A percentile compares a stretch with the other conserved stretches of the same genome.
These are phyloP conservation scores for Microthyrium microscopicum DNA, from an alignment of 2,329 filamentous ascomycete species.

Conservation along the genomic window DNA sequence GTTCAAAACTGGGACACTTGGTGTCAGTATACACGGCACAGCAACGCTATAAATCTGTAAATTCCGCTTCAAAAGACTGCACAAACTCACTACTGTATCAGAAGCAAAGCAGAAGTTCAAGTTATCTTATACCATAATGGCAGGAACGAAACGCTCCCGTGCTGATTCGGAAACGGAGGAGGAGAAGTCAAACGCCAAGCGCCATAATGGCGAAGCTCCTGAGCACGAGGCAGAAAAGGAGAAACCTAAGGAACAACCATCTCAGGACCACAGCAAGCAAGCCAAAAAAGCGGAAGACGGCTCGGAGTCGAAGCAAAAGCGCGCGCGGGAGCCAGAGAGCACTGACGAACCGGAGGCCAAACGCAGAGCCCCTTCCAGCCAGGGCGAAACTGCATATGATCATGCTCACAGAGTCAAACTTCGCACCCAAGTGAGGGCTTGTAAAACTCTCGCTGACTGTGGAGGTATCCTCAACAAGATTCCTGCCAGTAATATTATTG, in stretches of 20 bases:
- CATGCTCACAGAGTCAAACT: slow-evolving; percentile 1
- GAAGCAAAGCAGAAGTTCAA: slow-evolving; percentile 2
- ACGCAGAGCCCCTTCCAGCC: background rate
- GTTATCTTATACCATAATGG: slow-evolving; percentile 1
- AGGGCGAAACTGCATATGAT: background rate
- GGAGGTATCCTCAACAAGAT: slow-evolving; percentile 3
- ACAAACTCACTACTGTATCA: slow-evolving; percentile 1
- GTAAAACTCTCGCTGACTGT: slow-evolving; percentile 3
- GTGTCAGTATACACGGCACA: slow-evolving; percentile 3
- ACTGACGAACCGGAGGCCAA: background rate
- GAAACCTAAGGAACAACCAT: slow-evolving; percentile 1
- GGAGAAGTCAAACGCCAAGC: slow-evolving; percentile 2
- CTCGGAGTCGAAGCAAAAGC: background rate
- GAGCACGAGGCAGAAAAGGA: slow-evolving; percentile 1
- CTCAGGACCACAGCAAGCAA: slow-evolving; percentile 2
- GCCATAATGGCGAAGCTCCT: background rate
- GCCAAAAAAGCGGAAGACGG: background rate
- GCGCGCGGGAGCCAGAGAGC: slow-evolving; percentile 1
- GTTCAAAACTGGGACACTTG: slow-evolving; percentile 4
- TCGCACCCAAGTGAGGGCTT: slow-evolving; percentile 1
- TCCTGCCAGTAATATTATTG: slow-evolving; percentile 2
- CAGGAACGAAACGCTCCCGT: slow-evolving; percentile 1
- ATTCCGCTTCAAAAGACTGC: slow-evolving; percentile 2
- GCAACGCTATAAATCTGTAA: slow-evolving; percentile 2
- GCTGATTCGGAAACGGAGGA: slow-evolving; percentile 1